A percentile compares a stretch with the other conserved stretches of the same genome.
These are phyloP conservation scores for Podila epicladia DNA, from an alignment of 192 early-diverging fungal genomes.

Conservation along the genomic window DNA sequence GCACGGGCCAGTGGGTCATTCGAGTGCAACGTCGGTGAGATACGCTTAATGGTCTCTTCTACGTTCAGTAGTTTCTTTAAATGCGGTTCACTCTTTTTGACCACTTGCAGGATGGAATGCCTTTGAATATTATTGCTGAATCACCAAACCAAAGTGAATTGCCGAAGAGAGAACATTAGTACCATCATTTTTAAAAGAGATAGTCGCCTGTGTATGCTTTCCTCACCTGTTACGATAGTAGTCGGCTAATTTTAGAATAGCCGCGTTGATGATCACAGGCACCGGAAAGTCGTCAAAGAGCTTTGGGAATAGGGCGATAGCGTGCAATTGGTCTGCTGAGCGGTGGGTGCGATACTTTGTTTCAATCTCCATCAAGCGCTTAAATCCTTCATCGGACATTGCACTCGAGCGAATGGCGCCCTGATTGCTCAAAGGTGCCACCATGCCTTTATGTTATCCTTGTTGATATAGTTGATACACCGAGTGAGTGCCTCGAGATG, in stretches of 20 bases:
- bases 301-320: slow-evolving; percentile 52
- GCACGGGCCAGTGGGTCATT: slow-evolving; percentile 59
- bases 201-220: background rate
- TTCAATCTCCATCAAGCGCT: slow-evolving; percentile 38
- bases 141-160: background rate
- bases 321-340: slow-evolving; percentile 46
- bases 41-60: slow-evolving; percentile 55
- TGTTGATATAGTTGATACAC: too few species aligned
- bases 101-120: slow-evolving; percentile 56
- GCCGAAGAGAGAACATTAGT: background rate
- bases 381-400: slow-evolving; percentile 31
- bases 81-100: slow-evolving; percentile 57
- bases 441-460: too few species aligned
- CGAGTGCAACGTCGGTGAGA: slow-evolving; percentile 51
- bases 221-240: slow-evolving; percentile 55
- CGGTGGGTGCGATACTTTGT: slow-evolving; percentile 40
- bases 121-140: slow-evolving; percentile 56
- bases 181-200: background rate
- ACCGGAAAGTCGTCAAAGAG: slow-evolving; percentile 58
- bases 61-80: slow-evolving; percentile 56
- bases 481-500: too few species aligned
- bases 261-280: slow-evolving; percentile 59
- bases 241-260: slow-evolving; percentile 59
- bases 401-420: background rate
- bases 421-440: background rate